Conservation (phyloP, 2,329 filamentous ascomycete genomes). For the Leptographium galeiforme region DNA sequence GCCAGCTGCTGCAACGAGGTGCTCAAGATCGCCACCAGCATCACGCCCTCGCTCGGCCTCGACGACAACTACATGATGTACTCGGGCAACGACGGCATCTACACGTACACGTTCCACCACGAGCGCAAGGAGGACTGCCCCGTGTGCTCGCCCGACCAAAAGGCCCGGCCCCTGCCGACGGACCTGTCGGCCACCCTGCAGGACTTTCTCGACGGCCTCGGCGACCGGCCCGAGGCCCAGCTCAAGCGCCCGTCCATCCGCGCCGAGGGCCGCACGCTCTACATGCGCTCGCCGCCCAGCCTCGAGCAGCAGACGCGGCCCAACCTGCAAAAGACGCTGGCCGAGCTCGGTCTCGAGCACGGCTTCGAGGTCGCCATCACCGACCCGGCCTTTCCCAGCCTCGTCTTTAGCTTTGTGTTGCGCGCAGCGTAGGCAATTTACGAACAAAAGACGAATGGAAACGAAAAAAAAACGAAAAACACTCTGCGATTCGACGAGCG, state of each 20-base stretch:
- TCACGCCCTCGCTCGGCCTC: conserved; percentile 65
- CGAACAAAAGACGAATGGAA: not conserved
- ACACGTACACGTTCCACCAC: conserved; percentile 94
- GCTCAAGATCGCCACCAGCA: conserved; percentile 77
- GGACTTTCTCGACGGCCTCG: conserved; percentile 75
- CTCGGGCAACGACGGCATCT: conserved; percentile 86
- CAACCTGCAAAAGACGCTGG: conserved; percentile 68
- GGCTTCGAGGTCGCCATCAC: conserved; percentile 87
- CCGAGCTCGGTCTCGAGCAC: conserved; percentile 56
- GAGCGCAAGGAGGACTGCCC: conserved; percentile 91
- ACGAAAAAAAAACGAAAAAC: conserved; percentile 4
- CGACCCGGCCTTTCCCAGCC: conserved; percentile 74
- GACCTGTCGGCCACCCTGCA: conserved; percentile 57
- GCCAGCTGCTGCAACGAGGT: conserved; percentile 95
- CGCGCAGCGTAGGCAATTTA: too few species aligned
- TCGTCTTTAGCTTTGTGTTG: conserved; percentile 49
- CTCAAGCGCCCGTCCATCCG: conserved; percentile 86
- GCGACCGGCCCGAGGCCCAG: conserved; percentile 74
- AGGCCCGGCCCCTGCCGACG: conserved; percentile 62
- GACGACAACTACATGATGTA: conserved; percentile 99
- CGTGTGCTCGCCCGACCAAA: conserved; percentile 60
- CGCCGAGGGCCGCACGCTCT: conserved; percentile 67
- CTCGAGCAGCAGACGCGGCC: conserved; percentile 73
- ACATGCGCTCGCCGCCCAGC: conserved; percentile 72
- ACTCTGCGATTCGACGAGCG: not conserved